Evolutionary conservation across 176 grass and related monocot species (phyloP), one percentile per base, ranked within the genome.

Genomic region (Urochloa ruziziensis): DNA sequence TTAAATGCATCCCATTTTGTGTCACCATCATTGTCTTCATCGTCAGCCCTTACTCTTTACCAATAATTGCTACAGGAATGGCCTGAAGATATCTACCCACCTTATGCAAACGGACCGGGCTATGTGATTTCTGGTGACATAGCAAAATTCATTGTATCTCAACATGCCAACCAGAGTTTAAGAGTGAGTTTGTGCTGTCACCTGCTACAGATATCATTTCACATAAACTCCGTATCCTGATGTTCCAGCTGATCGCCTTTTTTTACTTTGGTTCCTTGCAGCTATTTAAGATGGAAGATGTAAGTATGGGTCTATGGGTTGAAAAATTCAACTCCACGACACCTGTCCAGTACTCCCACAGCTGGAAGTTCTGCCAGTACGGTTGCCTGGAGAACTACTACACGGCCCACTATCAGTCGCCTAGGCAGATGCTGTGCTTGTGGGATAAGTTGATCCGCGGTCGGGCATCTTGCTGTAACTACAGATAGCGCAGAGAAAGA

Each of bases 201-300:
- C 32, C 33, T 70, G 14, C 15, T 57, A 66, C 67, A 60, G 10
- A 46, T 77, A 11, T 19, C 42, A 5, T 80, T 73, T 74, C 46
- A 59, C 65, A 66, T 75, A 54, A 82, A 62, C 65, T 23, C 57
- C 0, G 1, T 81, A 67, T 91, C 4, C 29, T 52, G 60, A 60
- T 82, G 70, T 51, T 65, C 39, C 33, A 72, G 49, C 47, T 39
- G 12, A 17, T 37, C 11, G 27, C 6, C 30, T 80, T 49, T 67
- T 70, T 37, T 80, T 75, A 25, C 54, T 1, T 1, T 79, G 18
- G 72, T 92, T 57, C 33, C 64, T 89, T 89, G 86, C 86, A 96
- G 96, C 88, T 99, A 23, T 98, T 96, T 74, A 99, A 99, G 83
- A 96, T 99, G 96, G 96, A 96, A 77, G 96, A 96, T 85, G 93